Evolutionary conservation across 2,329 filamentous ascomycete genomes (phyloP).

Genomic region (Ophiosphaerella korrae): DNA sequence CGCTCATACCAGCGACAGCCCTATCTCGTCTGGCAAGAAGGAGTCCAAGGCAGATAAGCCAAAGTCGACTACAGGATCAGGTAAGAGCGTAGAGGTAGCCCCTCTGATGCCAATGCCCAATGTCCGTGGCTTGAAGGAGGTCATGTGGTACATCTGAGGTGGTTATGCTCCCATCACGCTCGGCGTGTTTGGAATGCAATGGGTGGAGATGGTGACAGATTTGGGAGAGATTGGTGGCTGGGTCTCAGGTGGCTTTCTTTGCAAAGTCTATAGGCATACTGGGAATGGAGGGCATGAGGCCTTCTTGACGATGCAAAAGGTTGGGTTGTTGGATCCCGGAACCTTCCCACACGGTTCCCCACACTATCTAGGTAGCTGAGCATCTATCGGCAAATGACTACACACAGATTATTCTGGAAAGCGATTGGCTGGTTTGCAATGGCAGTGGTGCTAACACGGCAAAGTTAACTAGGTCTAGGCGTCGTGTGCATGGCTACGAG

Average conservation of each 20-base stretch:
- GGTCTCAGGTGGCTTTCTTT: not conserved
- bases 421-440: not conserved
- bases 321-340: not conserved
- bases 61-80: conserved; percentile 36
- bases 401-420: not conserved
- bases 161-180: not conserved
- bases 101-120: conserved; percentile 51
- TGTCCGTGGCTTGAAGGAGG: conserved; percentile 45
- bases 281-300: not conserved
- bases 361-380: not conserved
- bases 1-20: conserved; percentile 66
- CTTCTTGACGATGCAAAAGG: conserved; percentile 7
- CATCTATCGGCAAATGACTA: not conserved
- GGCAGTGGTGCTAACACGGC: not conserved
- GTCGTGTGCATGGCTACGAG: too few relatives aligned
- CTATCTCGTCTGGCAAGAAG: conserved; percentile 47
- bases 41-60: conserved; percentile 34
- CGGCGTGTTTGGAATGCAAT: not conserved
- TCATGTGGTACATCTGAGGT: conserved; percentile 57
- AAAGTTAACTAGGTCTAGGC: not conserved
- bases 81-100: conserved; percentile 39
- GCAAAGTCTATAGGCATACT: not conserved
- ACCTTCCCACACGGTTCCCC: not conserved
- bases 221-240: not conserved
- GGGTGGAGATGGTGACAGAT: not conserved